A percentile compares a stretch with the other conserved stretches of the same genome.
These are phyloP conservation scores for Peronospora destructor DNA, from an alignment of 352 stramenopile species.

Conservation along the genomic window DNA sequence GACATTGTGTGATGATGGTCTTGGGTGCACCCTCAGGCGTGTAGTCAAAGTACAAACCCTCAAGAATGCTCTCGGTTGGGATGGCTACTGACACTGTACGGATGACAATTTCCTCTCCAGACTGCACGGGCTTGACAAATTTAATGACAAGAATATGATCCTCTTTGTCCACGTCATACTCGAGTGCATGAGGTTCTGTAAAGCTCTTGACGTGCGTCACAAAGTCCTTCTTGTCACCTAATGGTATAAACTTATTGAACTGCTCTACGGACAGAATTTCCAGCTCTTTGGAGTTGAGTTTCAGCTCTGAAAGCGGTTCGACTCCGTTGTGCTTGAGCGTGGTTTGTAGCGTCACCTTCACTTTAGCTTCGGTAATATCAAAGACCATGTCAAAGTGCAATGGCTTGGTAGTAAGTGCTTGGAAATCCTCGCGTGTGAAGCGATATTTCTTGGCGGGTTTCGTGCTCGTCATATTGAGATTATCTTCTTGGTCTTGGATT, in stretches of 20 bases:
- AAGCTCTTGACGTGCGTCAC: constrained; percentile 55
- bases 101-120: constrained; percentile 61
- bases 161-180: constrained; percentile 54
- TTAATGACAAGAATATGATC: constrained; percentile 68
- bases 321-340: constrained; percentile 47
- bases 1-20: constrained; percentile 80
- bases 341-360: constrained; percentile 64
- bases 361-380: constrained; percentile 53
- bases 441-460: constrained; percentile 53
- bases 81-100: constrained; percentile 57
- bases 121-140: constrained; percentile 41
- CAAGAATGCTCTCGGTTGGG: constrained; percentile 70
- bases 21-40: constrained; percentile 54
- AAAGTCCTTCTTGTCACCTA: constrained; percentile 43
- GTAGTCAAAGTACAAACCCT: constrained; percentile 77
- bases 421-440: constrained; percentile 63
- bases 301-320: constrained; percentile 41
- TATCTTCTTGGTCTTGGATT: neutral
- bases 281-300: constrained; percentile 72
- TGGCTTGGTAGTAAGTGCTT: constrained; percentile 53
- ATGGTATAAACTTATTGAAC: constrained; percentile 38
- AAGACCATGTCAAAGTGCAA: constrained; percentile 82
- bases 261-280: constrained; percentile 54
- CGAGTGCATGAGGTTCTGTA: constrained; percentile 30
- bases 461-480: neutral